phyloP scores from a whole-genome alignment of 2,329 filamentous ascomycete species.

The Paecilomyces sp. region DNA sequence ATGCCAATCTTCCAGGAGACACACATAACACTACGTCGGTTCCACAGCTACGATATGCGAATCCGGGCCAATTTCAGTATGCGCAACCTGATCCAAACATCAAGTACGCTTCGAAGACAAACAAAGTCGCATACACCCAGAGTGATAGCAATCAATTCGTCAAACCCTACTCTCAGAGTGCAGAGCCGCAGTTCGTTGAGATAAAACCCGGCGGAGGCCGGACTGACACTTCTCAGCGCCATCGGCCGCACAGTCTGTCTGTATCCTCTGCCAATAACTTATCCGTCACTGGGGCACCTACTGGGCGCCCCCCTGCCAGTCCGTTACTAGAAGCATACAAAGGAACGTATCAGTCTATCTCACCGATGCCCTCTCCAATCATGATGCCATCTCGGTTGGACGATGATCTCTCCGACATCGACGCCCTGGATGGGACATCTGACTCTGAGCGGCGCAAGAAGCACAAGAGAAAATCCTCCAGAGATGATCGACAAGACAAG shows the following conservation, averaged over 20 bases:
- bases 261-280: conserved; percentile 33
- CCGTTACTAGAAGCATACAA: conserved; percentile 87
- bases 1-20: conserved; percentile 13
- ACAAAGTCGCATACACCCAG: conserved; percentile 1
- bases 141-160: conserved; percentile 6
- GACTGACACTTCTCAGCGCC: conserved; percentile 5
- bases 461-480: conserved; percentile 13
- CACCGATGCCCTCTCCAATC: conserved; percentile 83
- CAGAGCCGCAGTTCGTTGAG: conserved; percentile 20
- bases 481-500: conserved; percentile 11
- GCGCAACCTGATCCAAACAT: conserved; percentile 32
- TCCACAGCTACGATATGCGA: conserved; percentile 18
- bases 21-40: background rate
- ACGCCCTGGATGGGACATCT: conserved; percentile 31
- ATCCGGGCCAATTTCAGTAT: conserved; percentile 29
- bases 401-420: conserved; percentile 28
- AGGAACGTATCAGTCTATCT: conserved; percentile 89
- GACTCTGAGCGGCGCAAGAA: conserved; percentile 18
- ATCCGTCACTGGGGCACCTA: conserved; percentile 24
- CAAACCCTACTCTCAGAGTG: conserved; percentile 17
- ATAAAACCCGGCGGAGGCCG: conserved; percentile 9
- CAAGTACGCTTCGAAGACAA: conserved; percentile 27
- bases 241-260: conserved; percentile 26
- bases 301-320: conserved; percentile 59
- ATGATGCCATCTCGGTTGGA: conserved; percentile 39